Conservation (phyloP, 2,329 filamentous ascomycete genomes). For the Hypoxylon rubiginosum region DNA sequence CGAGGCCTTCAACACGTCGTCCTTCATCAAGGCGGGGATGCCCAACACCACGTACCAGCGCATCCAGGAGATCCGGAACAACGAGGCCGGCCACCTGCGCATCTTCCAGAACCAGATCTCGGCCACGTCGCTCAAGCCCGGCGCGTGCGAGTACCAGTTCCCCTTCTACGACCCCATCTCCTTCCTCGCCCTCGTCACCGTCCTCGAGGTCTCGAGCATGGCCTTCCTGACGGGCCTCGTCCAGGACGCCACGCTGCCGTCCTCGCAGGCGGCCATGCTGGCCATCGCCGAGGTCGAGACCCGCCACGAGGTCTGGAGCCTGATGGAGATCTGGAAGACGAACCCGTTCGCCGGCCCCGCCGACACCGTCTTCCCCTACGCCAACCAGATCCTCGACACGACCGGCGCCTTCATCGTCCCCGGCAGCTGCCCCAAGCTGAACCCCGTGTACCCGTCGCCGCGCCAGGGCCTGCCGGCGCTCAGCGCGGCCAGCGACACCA, state of each 20-base stretch:
- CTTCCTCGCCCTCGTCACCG: slow-evolving; percentile 50
- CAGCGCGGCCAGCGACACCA: slow-evolving; percentile 45
- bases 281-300: slow-evolving; percentile 55
- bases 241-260: slow-evolving; percentile 51
- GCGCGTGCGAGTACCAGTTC: slow-evolving; percentile 43
- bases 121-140: slow-evolving; percentile 57
- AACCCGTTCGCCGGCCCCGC: slow-evolving; percentile 57
- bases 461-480: slow-evolving; percentile 54
- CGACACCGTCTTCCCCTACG: slow-evolving; percentile 59
- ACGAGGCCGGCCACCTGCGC: slow-evolving; percentile 60
- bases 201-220: slow-evolving; percentile 56
- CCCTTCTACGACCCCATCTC: slow-evolving; percentile 41
- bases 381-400: slow-evolving; percentile 57
- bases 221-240: slow-evolving; percentile 57
- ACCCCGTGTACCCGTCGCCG: slow-evolving; percentile 56
- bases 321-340: slow-evolving; percentile 57
- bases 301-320: slow-evolving; percentile 57
- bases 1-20: slow-evolving; percentile 54
- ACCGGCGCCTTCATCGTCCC: slow-evolving; percentile 50
- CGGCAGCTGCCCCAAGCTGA: slow-evolving; percentile 52
- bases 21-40: slow-evolving; percentile 50
- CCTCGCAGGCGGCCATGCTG: slow-evolving; percentile 55
- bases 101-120: slow-evolving; percentile 61
- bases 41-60: slow-evolving; percentile 55
- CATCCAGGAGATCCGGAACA: slow-evolving; percentile 58